Conservation (phyloP, 1,139 yeast genomes). For the Saccharomycopsis hybrid region DNA sequence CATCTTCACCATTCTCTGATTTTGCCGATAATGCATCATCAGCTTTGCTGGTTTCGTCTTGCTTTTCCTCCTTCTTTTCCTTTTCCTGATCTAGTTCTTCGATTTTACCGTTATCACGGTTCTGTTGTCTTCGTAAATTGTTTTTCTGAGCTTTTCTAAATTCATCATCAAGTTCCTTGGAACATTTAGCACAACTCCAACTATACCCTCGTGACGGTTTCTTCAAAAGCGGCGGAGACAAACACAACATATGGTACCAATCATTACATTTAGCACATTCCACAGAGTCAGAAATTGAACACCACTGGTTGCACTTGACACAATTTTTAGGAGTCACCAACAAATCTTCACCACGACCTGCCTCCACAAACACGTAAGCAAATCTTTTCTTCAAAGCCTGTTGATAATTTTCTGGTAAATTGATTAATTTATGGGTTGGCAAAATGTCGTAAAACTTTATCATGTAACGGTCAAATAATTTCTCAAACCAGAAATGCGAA, state of each 20-base stretch:
- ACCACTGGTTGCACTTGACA: constrained; percentile 78
- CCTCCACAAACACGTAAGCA: constrained; percentile 70
- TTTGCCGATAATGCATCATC: neutral
- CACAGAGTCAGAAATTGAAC: constrained; percentile 68
- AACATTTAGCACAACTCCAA: constrained; percentile 87
- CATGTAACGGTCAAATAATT: constrained; percentile 82
- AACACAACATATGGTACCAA: constrained; percentile 73
- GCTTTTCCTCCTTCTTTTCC: neutral
- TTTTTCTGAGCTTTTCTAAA: constrained; percentile 15
- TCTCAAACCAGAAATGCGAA: constrained; percentile 77
- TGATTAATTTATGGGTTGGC: constrained; percentile 48
- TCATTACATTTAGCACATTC: constrained; percentile 69
- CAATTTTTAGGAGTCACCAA: constrained; percentile 64
- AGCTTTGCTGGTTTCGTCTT: neutral
- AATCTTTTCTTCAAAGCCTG: constrained; percentile 61
- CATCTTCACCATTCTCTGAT: constrained; percentile 8
- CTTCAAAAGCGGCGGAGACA: constrained; percentile 74
- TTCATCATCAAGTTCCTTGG: constrained; percentile 35
- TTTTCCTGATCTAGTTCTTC: too few relatives aligned
- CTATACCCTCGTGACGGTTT: constrained; percentile 87
- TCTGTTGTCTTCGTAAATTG: neutral
- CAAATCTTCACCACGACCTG: constrained; percentile 58
- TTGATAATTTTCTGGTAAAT: constrained; percentile 55
- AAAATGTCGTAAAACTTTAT: constrained; percentile 75
- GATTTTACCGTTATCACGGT: neutral